Evolutionary conservation across 139 green algal species (phyloP).

Genomic region (Spirogloea muscicola): DNA sequence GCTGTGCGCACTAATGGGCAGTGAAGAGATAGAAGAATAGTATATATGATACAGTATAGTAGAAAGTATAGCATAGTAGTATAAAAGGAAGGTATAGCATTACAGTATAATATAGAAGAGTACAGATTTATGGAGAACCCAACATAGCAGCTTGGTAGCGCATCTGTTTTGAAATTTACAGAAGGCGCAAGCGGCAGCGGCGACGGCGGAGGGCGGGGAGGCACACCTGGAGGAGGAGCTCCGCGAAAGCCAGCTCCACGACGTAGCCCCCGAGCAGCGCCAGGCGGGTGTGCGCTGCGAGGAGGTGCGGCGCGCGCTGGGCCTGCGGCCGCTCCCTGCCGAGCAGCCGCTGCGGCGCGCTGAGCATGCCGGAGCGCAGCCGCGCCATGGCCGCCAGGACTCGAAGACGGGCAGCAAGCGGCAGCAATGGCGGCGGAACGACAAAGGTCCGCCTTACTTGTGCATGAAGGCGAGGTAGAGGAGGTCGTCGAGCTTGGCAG

Average conservation of each 20-base stretch:
- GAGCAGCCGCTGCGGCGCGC: neutral
- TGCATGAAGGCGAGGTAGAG: constrained; percentile 24
- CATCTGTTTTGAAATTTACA: too few species aligned
- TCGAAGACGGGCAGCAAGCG: neutral
- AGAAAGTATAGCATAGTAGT: too few species aligned
- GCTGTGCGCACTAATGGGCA: too few species aligned
- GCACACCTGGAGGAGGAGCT: constrained; percentile 16
- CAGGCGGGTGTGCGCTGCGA: neutral
- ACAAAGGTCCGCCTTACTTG: neutral
- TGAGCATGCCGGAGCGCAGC: neutral
- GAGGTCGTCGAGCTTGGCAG: constrained; percentile 21
- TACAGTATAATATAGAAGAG: too few species aligned
- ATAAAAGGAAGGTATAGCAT: too few species aligned
- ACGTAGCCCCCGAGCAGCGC: constrained; percentile 5
- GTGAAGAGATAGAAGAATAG: too few species aligned
- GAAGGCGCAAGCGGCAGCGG: too few species aligned
- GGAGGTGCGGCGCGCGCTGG: neutral
- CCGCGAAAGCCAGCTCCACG: constrained; percentile 18
- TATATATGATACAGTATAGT: too few species aligned
- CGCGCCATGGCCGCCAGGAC: neutral
- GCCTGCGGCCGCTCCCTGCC: neutral
- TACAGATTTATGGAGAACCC: too few species aligned
- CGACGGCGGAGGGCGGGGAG: neutral
- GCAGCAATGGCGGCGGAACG: neutral
- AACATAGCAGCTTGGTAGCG: too few species aligned